Conservation (phyloP, 2,329 filamentous ascomycete genomes). For the Rhynchosporium graminicola region DNA sequence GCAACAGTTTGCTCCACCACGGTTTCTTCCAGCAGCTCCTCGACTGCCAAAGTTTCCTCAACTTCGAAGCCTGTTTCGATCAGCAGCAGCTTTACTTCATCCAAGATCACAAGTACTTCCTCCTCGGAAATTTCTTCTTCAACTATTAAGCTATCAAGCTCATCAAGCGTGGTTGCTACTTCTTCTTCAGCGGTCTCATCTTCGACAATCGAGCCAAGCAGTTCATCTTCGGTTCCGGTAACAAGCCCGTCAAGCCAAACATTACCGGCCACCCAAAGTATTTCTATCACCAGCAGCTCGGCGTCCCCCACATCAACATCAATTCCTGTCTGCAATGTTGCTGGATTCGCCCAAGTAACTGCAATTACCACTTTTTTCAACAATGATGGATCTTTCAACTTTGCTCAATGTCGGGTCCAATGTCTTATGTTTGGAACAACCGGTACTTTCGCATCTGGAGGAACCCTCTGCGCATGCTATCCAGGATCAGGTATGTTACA, state of each 20-base stretch:
- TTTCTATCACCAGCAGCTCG: too few relatives aligned
- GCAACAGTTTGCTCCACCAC: conserved; percentile 14
- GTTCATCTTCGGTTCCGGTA: background rate
- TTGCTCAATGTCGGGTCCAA: background rate
- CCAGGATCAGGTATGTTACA: too few relatives aligned
- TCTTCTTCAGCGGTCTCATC: conserved; percentile 12
- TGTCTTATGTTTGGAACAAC: background rate
- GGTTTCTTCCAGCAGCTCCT: conserved; percentile 10
- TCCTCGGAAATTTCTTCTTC: conserved; percentile 11
- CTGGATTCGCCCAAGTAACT: background rate
- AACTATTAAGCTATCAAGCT: conserved; percentile 8
- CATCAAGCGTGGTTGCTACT: conserved; percentile 11
- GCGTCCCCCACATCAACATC: background rate
- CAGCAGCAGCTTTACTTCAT: background rate
- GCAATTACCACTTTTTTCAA: background rate
- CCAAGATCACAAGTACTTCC: conserved; percentile 15
- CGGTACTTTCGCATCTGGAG: too few relatives aligned
- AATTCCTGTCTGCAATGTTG: background rate
- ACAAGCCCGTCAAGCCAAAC: too few relatives aligned
- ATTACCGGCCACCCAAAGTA: too few relatives aligned
- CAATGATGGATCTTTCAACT: background rate
- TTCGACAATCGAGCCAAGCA: conserved; percentile 1
- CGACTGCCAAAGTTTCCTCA: background rate
- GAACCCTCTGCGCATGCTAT: too few relatives aligned
- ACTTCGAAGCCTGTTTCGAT: background rate